Conservation (phyloP, 192 early-diverging fungal species). For the Coemansia sp. region DNA sequence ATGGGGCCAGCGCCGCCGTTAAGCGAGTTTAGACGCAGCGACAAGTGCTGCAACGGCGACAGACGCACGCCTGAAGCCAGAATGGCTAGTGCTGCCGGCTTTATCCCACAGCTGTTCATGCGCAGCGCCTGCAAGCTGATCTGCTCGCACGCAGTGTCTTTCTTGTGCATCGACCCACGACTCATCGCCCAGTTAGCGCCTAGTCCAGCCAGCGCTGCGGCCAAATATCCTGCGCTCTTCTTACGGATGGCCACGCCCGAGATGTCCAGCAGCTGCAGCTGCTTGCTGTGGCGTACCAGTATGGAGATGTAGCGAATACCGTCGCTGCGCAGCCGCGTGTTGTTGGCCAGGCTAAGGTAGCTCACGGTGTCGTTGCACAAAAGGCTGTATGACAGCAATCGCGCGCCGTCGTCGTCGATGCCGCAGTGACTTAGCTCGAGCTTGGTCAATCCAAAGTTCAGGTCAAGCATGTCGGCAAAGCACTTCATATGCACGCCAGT, state of each 20-base stretch:
- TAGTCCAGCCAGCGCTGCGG: slow-evolving; percentile 59
- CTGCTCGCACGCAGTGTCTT: slow-evolving; percentile 30
- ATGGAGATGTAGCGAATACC: slow-evolving; percentile 74
- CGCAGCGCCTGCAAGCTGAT: slow-evolving; percentile 46
- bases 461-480: slow-evolving; percentile 71
- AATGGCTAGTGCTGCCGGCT: slow-evolving; percentile 48
- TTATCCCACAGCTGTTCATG: slow-evolving; percentile 56
- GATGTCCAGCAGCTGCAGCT: slow-evolving; percentile 65
- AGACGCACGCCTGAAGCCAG: slow-evolving; percentile 50
- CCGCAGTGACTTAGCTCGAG: slow-evolving; percentile 68
- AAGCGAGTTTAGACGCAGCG: slow-evolving; percentile 45
- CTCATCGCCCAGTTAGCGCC: slow-evolving; percentile 44
- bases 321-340: slow-evolving; percentile 63
- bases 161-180: slow-evolving; percentile 49
- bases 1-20: slow-evolving; percentile 42
- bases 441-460: slow-evolving; percentile 69
- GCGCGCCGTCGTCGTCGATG: slow-evolving; percentile 70
- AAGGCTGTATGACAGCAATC: slow-evolving; percentile 69
- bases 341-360: slow-evolving; percentile 66
- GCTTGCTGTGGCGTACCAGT: slow-evolving; percentile 68
- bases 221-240: slow-evolving; percentile 63
- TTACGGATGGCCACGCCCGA: slow-evolving; percentile 70
- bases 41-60: slow-evolving; percentile 48
- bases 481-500: slow-evolving; percentile 59
- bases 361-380: slow-evolving; percentile 64